Percentiles rank a stretch among this genome's conserved stretches.
Evolutionary conservation across 176 grass and related monocot genomes (phyloP).

Genomic region (Alopecurus myosuroides): DNA sequence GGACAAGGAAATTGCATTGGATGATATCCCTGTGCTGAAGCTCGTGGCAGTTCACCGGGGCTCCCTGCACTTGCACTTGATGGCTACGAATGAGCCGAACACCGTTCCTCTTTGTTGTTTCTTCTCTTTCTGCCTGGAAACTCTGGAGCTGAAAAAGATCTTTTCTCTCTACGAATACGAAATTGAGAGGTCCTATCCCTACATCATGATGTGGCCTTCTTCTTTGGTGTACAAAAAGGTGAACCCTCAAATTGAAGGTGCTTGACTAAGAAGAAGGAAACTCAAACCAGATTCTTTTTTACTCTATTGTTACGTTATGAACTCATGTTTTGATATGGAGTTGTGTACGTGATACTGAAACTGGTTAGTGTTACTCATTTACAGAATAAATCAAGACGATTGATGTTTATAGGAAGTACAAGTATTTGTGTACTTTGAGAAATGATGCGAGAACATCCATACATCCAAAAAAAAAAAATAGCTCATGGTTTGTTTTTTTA

Average conservation of each 20-base stretch:
- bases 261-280: no score
- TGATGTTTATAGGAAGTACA: not conserved
- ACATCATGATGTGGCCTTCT: not conserved
- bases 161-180: not conserved
- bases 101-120: not conserved
- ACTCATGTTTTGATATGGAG: no score
- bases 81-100: not conserved
- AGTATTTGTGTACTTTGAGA: not conserved
- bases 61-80: no score
- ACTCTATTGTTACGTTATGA: no score
- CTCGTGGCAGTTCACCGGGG: no score
- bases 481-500: not conserved
- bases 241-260: not conserved
- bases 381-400: not conserved
- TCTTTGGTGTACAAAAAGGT: not conserved
- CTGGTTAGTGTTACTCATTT: no score
- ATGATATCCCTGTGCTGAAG: no score
- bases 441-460: not conserved
- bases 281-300: no score
- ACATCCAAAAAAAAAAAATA: not conserved
- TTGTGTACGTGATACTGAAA: no score
- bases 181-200: not conserved
- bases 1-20: not conserved
- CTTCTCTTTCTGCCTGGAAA: not conserved
- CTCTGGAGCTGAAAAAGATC: not conserved